Evolutionary conservation across 1,284 basidiomycete species (phyloP).

Genomic region (Xerocomus minutiporus): DNA sequence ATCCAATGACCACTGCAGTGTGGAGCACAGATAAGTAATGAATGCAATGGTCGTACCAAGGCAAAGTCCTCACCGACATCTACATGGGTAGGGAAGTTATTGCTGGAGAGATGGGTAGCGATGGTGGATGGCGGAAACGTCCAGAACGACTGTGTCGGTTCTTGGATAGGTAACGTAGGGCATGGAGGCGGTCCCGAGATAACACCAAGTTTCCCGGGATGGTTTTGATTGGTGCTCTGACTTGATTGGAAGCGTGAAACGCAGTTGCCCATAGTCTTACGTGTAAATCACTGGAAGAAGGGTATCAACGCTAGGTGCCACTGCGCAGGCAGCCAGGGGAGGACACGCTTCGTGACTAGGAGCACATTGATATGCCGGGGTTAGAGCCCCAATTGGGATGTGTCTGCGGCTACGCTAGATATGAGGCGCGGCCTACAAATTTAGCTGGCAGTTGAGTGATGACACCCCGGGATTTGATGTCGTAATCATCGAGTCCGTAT

Average conservation of each 20-base stretch:
- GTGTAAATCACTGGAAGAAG: conserved; percentile 1
- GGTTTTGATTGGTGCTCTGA: background rate
- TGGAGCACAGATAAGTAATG: background rate
- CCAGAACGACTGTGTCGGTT: conserved; percentile 45
- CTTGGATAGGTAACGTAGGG: conserved; percentile 37
- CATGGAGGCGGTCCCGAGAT: background rate
- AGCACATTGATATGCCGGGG: conserved; percentile 15
- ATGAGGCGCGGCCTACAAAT: background rate
- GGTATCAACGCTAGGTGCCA: background rate
- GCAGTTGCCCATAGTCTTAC: conserved; percentile 25
- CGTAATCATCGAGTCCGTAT: conserved; percentile 9
- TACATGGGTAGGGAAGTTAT: conserved; percentile 35
- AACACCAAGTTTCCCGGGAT: conserved; percentile 3
- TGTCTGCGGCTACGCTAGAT: background rate
- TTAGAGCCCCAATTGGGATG: conserved; percentile 1
- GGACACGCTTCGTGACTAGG: background rate
- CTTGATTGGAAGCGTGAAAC: conserved; percentile 11
- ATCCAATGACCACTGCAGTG: conserved; percentile 43
- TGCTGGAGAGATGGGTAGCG: conserved; percentile 24
- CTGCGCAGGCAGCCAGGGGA: background rate
- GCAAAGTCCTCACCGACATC: conserved; percentile 33
- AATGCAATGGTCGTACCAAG: background rate
- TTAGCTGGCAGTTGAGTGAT: background rate
- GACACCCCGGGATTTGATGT: conserved; percentile 3
- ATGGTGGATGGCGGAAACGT: conserved; percentile 39